Conservation (phyloP, 2,329 filamentous ascomycete genomes). For the Venturia carpophila region DNA sequence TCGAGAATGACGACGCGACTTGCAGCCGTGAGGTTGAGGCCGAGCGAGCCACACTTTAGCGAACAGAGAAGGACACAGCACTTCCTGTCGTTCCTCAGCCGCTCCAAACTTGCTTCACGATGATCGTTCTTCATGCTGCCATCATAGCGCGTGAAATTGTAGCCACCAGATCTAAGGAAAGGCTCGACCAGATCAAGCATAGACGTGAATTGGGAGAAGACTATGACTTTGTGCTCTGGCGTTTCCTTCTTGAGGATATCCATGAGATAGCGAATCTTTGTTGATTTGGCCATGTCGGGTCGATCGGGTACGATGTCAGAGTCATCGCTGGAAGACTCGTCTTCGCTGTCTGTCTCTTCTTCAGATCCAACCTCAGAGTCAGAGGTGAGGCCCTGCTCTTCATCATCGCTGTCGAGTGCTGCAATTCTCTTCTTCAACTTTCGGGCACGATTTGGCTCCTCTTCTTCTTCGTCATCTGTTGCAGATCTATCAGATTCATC, state of each 20-base stretch:
- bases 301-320: constrained; percentile 34
- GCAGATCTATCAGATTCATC: constrained; percentile 60
- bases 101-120: constrained; percentile 76
- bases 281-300: constrained; percentile 50
- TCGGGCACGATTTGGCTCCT: constrained; percentile 38
- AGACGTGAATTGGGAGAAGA: constrained; percentile 96
- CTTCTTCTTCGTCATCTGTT: constrained; percentile 46
- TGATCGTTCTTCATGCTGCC: constrained; percentile 90
- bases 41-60: constrained; percentile 85
- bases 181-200: constrained; percentile 97
- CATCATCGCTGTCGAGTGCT: constrained; percentile 43
- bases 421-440: constrained; percentile 40
- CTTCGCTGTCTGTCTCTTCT: constrained; percentile 35
- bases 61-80: constrained; percentile 85
- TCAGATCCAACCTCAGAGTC: constrained; percentile 36
- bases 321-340: constrained; percentile 34
- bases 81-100: constrained; percentile 63
- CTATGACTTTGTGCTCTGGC: constrained; percentile 85
- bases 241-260: constrained; percentile 73
- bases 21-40: constrained; percentile 89
- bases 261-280: constrained; percentile 84
- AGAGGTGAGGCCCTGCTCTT: constrained; percentile 28
- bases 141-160: constrained; percentile 84
- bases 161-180: constrained; percentile 66
- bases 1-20: constrained; percentile 91